Base-by-base conservation (phyloP, 805 yeast genomes). In the Komagataella pseudopastoris region DNA sequence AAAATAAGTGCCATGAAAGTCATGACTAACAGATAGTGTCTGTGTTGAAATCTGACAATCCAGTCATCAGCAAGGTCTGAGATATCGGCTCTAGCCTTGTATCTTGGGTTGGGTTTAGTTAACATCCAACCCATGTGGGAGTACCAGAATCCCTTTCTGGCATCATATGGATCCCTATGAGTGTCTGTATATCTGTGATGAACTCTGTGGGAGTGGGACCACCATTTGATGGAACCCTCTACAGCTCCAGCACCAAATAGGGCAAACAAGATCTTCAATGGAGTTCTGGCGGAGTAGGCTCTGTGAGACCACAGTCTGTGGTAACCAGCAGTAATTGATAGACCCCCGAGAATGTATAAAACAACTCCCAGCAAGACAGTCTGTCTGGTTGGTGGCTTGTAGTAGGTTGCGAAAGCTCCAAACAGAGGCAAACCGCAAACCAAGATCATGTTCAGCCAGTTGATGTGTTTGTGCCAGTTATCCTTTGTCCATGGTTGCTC, bases 101-200 rank as follows among this genome's bases (percentile, higher is more conserved):
- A 78, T 69, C 83, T 83, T 60, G 93, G 93, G 67, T 86, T 85
- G 60, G 93, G 86, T 65, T 82, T 81, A 53, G 73, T 62, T 56
- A 86, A 71, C 91, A 86, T 84, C 95, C 95, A 86, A 46, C 91
- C 91, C 72, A 86, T 71, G 70, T 86, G 95, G 30, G 88, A 78
- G 63, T 76, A 86, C 88, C 90, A 85, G 66, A 85, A 80, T 16
- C 95, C 95, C 61, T 72, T 73, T 71, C 90, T 77, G 17, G 95
- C 93, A 63, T 86, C 93, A 63, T 85, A 86, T 50, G 95, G 95
- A 66, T 86, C 95, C 71, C 91, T 79, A 52, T 66, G 62, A 23
- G 93, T 86, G 68, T 86, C 95, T 4, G 93, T 85, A 68, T 84
- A 86, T 71, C 95, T 76, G 70, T 86, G 95, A 66, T 86, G 95